These are phyloP conservation scores for Naganishia albida DNA, from an alignment of 1,284 basidiomycete genomes.

Conservation along the genomic window DNA sequence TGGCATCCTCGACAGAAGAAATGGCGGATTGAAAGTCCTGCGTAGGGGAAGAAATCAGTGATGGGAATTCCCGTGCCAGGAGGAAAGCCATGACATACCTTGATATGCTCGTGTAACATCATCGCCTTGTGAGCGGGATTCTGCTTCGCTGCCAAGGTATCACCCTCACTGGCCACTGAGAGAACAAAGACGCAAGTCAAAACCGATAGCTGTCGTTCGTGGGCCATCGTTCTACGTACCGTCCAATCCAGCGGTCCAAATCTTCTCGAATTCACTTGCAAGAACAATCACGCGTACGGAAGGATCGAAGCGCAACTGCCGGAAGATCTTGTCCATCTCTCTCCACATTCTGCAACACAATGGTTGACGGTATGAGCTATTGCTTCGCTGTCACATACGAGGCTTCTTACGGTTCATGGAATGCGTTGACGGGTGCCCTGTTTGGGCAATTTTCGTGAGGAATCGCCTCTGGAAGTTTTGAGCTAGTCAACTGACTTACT, in stretches of 20 bases:
- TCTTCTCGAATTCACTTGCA: conserved; percentile 66
- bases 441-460: not conserved
- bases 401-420: conserved; percentile 61
- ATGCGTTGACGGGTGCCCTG: conserved; percentile 75
- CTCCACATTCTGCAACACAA: conserved; percentile 58
- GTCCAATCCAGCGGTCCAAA: conserved; percentile 80
- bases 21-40: conserved; percentile 72
- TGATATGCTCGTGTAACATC: conserved; percentile 58
- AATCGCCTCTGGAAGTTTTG: no score
- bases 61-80: not conserved
- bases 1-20: conserved; percentile 67
- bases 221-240: conserved; percentile 55
- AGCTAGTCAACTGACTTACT: conserved; percentile 39
- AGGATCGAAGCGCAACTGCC: conserved; percentile 60
- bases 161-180: conserved; percentile 19
- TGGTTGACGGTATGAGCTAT: not conserved
- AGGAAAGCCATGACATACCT: conserved; percentile 46
- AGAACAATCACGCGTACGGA: conserved; percentile 71
- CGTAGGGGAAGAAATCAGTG: conserved; percentile 2
- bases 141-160: conserved; percentile 1
- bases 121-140: conserved; percentile 34
- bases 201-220: no score
- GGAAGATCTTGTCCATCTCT: conserved; percentile 66
- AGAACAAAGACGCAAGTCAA: not conserved
- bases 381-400: not conserved